A percentile compares a stretch with the other conserved stretches of the same genome.
These are phyloP conservation scores for Penicillium sp. DNA, from an alignment of 2,329 filamentous ascomycete species.

Conservation along the genomic window DNA sequence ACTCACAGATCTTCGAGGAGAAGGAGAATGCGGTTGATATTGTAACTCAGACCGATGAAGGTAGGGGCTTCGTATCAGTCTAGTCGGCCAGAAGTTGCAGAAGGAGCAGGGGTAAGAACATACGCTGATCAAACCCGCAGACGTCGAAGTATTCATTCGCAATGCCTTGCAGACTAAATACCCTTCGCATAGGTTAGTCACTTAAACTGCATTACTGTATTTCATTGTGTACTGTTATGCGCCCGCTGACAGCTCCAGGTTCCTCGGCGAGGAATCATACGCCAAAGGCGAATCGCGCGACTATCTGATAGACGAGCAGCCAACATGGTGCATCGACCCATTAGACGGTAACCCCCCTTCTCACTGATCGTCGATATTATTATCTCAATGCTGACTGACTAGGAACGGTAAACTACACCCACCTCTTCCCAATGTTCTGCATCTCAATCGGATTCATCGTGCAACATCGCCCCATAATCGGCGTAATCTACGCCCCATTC, in stretches of 20 bases:
- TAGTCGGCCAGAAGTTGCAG: too few species aligned
- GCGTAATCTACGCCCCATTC: constrained; percentile 74
- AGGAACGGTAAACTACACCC: constrained; percentile 78
- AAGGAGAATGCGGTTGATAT: constrained; percentile 79
- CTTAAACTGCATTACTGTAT: too few species aligned
- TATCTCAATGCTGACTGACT: not conserved
- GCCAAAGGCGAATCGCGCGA: constrained; percentile 68
- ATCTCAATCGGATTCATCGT: constrained; percentile 74
- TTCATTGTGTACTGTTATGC: too few species aligned
- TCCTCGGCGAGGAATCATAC: constrained; percentile 78
- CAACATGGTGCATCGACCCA: constrained; percentile 78
- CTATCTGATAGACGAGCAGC: constrained; percentile 67
- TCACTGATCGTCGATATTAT: too few species aligned
- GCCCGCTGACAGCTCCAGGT: constrained; percentile 51
- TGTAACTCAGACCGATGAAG: constrained; percentile 76
- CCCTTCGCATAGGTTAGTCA: constrained; percentile 67
- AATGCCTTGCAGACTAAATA: constrained; percentile 62
- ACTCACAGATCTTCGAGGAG: constrained; percentile 55
- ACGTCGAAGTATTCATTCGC: constrained; percentile 73
- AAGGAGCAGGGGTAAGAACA: too few species aligned
- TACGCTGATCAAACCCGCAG: constrained; percentile 42
- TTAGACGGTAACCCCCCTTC: constrained; percentile 62
- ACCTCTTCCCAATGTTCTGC: constrained; percentile 81
- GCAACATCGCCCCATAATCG: constrained; percentile 64
- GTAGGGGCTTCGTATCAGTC: too few species aligned